phyloP scores from a whole-genome alignment of 169 alveolate genomes.

The Plasmodium chabaudi region DNA sequence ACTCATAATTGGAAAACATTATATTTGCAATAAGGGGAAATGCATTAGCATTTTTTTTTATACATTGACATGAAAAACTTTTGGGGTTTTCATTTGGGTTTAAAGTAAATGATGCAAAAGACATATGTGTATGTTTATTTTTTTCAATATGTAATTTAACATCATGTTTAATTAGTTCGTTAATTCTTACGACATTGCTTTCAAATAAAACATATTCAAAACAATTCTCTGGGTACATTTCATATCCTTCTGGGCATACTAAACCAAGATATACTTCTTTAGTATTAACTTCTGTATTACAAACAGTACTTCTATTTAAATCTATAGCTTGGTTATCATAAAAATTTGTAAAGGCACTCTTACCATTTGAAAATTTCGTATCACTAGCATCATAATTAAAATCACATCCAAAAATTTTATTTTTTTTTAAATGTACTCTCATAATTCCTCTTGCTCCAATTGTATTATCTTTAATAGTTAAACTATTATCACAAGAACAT shows the following conservation, averaged over 20 bases:
- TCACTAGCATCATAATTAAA: conserved; percentile 11
- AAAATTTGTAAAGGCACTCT: neutral
- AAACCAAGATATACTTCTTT: conserved; percentile 32
- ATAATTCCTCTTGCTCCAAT: conserved; percentile 58
- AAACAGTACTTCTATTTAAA: neutral
- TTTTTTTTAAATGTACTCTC: conserved; percentile 42
- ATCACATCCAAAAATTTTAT: conserved; percentile 41
- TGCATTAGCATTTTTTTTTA: neutral
- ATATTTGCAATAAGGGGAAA: conserved; percentile 7
- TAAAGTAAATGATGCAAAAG: conserved; percentile 34
- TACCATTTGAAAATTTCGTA: neutral
- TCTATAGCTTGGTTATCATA: neutral
- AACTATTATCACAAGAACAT: conserved; percentile 65
- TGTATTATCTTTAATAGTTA: conserved; percentile 8
- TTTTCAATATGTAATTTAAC: conserved; percentile 17
- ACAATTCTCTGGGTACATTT: conserved; percentile 21
- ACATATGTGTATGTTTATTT: conserved; percentile 10
- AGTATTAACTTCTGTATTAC: conserved; percentile 14
- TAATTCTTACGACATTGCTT: conserved; percentile 7
- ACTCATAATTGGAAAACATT: conserved; percentile 2
- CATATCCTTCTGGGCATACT: conserved; percentile 51
- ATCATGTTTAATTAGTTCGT: conserved; percentile 15
- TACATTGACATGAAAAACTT: conserved; percentile 29
- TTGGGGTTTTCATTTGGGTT: conserved; percentile 31
- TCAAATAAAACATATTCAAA: conserved; percentile 28